These are phyloP conservation scores for Triticum dicoccoides DNA, from an alignment of 176 grass and related monocot species.

Conservation along the genomic window DNA sequence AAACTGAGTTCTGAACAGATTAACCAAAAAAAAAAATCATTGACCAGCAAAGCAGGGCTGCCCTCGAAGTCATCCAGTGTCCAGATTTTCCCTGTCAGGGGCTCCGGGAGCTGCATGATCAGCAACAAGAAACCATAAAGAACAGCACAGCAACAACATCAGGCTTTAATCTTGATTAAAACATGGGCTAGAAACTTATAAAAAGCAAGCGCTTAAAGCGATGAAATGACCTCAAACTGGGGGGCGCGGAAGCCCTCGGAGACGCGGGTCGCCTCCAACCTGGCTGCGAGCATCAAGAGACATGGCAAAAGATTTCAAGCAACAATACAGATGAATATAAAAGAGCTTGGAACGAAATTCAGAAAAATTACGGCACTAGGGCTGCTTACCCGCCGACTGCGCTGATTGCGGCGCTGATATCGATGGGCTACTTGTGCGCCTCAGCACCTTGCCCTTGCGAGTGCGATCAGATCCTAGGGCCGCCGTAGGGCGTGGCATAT, in stretches of 20 bases:
- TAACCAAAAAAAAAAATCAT: neutral
- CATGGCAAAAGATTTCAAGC: neutral
- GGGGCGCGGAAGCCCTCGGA: constrained; percentile 54
- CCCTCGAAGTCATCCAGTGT: constrained; percentile 86
- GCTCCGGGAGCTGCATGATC: constrained; percentile 68
- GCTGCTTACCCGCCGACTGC: too few relatives aligned
- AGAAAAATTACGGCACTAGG: too few relatives aligned
- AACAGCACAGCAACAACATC: neutral
- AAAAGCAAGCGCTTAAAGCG: neutral
- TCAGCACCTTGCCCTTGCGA: too few relatives aligned
- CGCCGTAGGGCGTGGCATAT: too few relatives aligned
- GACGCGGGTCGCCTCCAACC: constrained; percentile 48
- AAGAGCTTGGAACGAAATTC: too few relatives aligned
- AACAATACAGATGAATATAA: too few relatives aligned
- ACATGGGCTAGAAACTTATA: neutral
- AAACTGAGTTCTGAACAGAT: neutral
- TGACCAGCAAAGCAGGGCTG: constrained; percentile 69
- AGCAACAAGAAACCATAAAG: neutral
- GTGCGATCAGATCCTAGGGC: too few relatives aligned
- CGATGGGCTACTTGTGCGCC: too few relatives aligned
- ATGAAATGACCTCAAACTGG: constrained; percentile 45
- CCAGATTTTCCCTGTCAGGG: constrained; percentile 65
- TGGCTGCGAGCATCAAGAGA: constrained; percentile 47
- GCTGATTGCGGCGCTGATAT: too few relatives aligned
- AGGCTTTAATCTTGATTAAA: neutral